phyloP scores from a whole-genome alignment of 2,329 filamentous ascomycete genomes.

The Claviceps monticola region DNA sequence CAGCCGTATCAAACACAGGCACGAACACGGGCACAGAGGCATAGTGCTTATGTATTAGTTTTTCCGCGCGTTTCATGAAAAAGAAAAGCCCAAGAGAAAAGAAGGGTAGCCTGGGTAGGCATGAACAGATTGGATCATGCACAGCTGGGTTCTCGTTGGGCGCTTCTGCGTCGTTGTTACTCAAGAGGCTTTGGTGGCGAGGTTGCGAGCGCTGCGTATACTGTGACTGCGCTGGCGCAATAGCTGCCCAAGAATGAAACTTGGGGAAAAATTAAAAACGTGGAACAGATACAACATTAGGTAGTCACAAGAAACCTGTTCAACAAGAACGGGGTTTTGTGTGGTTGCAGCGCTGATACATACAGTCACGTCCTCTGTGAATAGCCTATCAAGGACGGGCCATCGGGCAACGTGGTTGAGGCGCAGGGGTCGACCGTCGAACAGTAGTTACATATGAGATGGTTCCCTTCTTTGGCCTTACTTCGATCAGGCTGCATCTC shows the following conservation, averaged over 20 bases:
- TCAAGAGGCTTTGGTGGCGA: too few species aligned
- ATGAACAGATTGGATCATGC: not conserved
- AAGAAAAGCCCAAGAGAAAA: not conserved
- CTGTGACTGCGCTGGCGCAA: not conserved
- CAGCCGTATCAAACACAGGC: not conserved
- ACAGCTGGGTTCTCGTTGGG: not conserved
- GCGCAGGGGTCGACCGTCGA: not conserved
- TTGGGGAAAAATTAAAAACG: not conserved
- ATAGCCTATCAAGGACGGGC: not conserved
- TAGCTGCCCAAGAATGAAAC: not conserved
- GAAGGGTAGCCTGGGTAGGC: not conserved
- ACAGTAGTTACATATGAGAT: not conserved
- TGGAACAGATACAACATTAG: too few species aligned
- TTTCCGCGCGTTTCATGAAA: not conserved
- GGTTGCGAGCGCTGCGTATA: too few species aligned
- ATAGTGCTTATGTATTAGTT: not conserved
- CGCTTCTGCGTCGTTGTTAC: not conserved
- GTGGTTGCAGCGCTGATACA: not conserved
- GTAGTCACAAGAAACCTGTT: not conserved
- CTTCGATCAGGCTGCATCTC: too few species aligned
- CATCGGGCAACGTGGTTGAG: not conserved
- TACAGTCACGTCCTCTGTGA: not conserved
- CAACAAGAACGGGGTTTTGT: not conserved
- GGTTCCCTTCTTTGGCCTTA: not conserved
- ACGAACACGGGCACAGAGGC: not conserved